Base-by-base conservation (phyloP, 257 asterid species). In the Salvia splendens region DNA sequence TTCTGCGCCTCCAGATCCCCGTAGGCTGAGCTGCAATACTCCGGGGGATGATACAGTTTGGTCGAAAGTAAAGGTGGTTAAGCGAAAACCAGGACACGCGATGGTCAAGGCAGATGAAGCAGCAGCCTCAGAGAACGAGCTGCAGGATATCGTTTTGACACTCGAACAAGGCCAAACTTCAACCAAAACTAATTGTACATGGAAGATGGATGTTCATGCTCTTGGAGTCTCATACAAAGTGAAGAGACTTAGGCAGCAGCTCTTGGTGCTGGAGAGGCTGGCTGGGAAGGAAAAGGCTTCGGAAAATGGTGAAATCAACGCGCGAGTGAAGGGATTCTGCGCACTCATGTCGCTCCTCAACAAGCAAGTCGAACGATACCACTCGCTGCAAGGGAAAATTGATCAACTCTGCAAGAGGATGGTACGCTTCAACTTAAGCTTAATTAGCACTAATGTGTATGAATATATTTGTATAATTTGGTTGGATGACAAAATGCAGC, bases 141-240 rank as follows among this genome's bases (percentile, higher is more conserved):
- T 30, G 61, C 77, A 79, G 66, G 96, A 88, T 77, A 84, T 81
- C 77, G 75, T 86, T 62, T 60, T 82, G 80, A 80, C 87, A 10
- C 78, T 82, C 33, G 64, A 84, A 58, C 65, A 68, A 53, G 60
- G 40, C 15, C 40, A 28, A 6, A 5, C 24, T 7, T 48, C 54
- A 15, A 48, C 4, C 9, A 48, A 48, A 20, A 47, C 5, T 2
- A 5, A 78, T 53, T 58, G 41, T 57, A 15, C 77, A 1, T 78
- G 89, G 92, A 93, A 78, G 80, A 82, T 88, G 95, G 95, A 89
- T 75, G 81, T 89, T 64, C 92, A 89, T 64, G 93, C 97, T 46
- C 95, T 89, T 20, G 97, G 97, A 73, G 87, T 93, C 56, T 82
- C 94, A 0, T 88, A 82, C 78, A 89, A 88, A 82, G 82, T 92